A percentile compares a stretch with the other conserved stretches of the same genome.
phyloP scores from a whole-genome alignment of 2,329 filamentous ascomycete genomes.

The Stagonosporopsis rhizophila region DNA sequence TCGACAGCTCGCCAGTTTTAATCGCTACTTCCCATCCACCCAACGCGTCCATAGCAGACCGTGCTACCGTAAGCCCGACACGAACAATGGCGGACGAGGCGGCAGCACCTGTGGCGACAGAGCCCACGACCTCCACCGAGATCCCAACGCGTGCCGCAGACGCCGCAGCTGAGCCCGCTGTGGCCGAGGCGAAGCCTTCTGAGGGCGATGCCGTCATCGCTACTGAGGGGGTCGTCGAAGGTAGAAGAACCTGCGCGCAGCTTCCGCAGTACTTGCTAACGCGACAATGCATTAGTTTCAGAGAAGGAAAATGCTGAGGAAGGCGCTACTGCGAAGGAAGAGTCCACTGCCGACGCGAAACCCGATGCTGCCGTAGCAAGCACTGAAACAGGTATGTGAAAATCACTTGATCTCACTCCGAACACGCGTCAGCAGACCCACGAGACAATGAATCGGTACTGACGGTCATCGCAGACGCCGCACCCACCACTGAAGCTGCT shows the following conservation, averaged over 20 bases:
- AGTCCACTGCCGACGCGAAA: constrained; percentile 37
- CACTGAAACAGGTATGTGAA: constrained; percentile 37
- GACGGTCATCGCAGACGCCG: constrained; percentile 36
- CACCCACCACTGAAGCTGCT: constrained; percentile 35
- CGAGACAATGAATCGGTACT: constrained; percentile 16
- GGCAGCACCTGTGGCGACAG: constrained; percentile 35
- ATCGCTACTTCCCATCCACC: constrained; percentile 39
- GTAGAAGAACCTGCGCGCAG: constrained; percentile 29
- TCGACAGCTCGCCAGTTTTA: constrained; percentile 32
- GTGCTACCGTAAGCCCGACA: constrained; percentile 43
- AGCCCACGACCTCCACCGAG: constrained; percentile 38
- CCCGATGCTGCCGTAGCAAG: constrained; percentile 28
- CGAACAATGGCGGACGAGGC: constrained; percentile 48
- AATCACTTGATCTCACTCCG: background rate
- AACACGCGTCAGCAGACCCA: constrained; percentile 1
- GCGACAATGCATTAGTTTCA: constrained; percentile 27
- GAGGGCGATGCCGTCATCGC: constrained; percentile 38
- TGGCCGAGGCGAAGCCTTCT: constrained; percentile 39
- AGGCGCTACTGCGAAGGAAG: constrained; percentile 26
- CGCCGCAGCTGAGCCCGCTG: constrained; percentile 34
- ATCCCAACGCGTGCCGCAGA: constrained; percentile 42
- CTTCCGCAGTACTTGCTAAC: constrained; percentile 24
- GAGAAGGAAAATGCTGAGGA: constrained; percentile 29
- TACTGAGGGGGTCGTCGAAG: constrained; percentile 38
- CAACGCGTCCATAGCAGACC: constrained; percentile 47